Conservation (phyloP, 208 protist genomes). For the Spongospora subterranea region DNA sequence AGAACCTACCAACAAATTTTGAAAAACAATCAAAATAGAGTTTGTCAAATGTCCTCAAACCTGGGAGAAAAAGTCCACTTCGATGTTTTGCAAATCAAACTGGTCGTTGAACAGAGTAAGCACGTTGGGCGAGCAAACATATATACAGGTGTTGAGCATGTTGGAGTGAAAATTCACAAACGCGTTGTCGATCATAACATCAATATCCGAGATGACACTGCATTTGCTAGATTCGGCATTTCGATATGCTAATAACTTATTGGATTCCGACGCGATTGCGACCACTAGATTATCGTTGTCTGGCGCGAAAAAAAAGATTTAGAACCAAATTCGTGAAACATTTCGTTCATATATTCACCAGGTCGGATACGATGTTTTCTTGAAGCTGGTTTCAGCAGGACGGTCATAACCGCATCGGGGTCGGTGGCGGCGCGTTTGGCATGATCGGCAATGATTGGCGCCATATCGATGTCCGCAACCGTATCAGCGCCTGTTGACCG, state of each 20-base stretch:
- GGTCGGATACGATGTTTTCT: conserved; percentile 21
- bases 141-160: conserved; percentile 40
- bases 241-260: neutral
- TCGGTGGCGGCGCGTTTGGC: neutral
- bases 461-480: conserved; percentile 45
- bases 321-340: neutral
- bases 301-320: neutral
- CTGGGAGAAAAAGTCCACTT: conserved; percentile 12
- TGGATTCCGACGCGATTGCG: neutral
- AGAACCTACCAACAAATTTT: neutral
- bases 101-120: conserved; percentile 38
- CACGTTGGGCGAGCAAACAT: conserved; percentile 32
- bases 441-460: conserved; percentile 3
- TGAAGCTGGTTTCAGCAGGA: neutral
- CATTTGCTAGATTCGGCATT: neutral
- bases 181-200: conserved; percentile 49
- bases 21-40: too few relatives aligned
- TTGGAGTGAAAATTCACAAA: neutral
- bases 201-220: neutral
- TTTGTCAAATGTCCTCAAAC: neutral
- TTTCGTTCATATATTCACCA: neutral
- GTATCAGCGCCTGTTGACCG: too few relatives aligned
- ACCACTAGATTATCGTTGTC: conserved; percentile 44
- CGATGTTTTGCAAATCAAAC: conserved; percentile 53
- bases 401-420: conserved; percentile 26